Base-by-base conservation (phyloP, 1,284 basidiomycete species). In the Sporisorium scitamineum region DNA sequence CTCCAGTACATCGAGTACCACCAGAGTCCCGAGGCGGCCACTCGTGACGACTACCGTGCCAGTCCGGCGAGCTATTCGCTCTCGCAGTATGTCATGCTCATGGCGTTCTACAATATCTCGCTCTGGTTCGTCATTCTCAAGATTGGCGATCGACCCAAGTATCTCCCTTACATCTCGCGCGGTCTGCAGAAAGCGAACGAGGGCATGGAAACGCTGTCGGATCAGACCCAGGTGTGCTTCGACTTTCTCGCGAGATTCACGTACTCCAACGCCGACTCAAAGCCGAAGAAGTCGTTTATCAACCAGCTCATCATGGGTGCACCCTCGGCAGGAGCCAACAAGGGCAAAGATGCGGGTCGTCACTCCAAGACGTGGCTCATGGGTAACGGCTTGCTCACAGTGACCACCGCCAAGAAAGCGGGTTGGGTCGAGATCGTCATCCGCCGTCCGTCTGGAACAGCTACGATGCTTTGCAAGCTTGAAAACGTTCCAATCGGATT, bases 221-320 rank as follows among this genome's bases (percentile, higher is more conserved):
- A 94, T 77, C 92, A 93, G 51, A 94, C 94, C 0, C 94, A 98
- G 85, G 95, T 98, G 24, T 97, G 94, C 85, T 96, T 99, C 82
- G 97, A 99, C 86, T 99, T 96, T 93, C 89, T 99, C 8, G 93
- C 94, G 20, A 90, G 97, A 18, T 97, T 97, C 85, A 93, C 96
- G 0, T 97, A 96, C 82, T 94, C 92, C 24, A 95, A 93, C 78
- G 94, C 94, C 14, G 94, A 97, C 82, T 94, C 96, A 0, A 91
- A 93, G 54, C 94, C 95, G 0, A 90, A 93, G 1, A 89, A 89
- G 44, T 95, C 94, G 1, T 89, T 92, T 70, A 88, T 97, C 65
- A 90, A 89, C 78, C 92, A 94, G 48, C 84, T 88, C 69, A 86
- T 89, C 63, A 86, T 87, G 85, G 78, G 79, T 18, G 76, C 83